Evolutionary conservation across 805 yeast genomes (phyloP).

Genomic region (Yamadazyma akitaensis): DNA sequence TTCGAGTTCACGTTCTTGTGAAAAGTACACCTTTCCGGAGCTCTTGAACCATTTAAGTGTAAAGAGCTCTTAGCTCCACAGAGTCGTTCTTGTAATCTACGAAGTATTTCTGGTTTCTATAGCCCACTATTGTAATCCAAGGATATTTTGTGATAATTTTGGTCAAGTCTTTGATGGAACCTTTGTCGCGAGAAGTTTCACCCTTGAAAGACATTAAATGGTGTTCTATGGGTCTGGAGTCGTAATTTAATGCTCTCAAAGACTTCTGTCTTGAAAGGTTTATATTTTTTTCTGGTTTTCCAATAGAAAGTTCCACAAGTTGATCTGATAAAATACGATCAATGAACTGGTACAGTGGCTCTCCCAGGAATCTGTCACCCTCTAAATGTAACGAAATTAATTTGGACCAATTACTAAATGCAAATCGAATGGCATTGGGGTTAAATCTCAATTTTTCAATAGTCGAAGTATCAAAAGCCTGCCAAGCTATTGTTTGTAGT

Average conservation of each 20-base stretch:
- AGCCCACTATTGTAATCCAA: background rate
- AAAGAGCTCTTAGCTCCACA: too few relatives aligned
- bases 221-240: background rate
- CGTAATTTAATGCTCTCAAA: background rate
- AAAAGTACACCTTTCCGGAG: too few relatives aligned
- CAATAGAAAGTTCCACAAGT: background rate
- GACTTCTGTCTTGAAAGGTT: background rate
- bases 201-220: background rate
- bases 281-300: background rate
- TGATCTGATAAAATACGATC: background rate
- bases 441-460: conserved; percentile 1
- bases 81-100: background rate
- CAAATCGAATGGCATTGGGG: background rate
- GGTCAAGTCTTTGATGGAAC: background rate
- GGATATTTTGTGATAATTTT: background rate
- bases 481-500: background rate
- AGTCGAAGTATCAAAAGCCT: background rate
- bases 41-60: too few relatives aligned
- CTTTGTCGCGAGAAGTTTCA: background rate
- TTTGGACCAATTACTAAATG: background rate
- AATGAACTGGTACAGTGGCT: background rate
- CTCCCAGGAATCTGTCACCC: background rate
- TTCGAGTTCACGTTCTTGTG: too few relatives aligned
- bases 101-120: background rate
- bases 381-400: background rate